These are phyloP conservation scores for Fusarium equiseti DNA, from an alignment of 2,329 filamentous ascomycete genomes.

Conservation along the genomic window DNA sequence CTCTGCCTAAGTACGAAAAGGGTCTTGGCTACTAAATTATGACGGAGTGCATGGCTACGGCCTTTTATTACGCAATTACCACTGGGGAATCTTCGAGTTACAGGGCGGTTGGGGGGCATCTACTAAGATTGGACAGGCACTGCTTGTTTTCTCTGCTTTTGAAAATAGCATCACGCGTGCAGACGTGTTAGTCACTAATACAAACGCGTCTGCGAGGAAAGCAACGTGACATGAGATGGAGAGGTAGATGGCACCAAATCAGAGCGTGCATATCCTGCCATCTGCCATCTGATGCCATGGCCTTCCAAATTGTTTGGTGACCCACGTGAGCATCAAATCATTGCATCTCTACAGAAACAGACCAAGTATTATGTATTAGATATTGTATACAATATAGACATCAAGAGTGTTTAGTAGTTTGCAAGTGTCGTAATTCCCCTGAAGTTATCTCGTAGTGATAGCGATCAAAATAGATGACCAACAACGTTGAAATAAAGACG, in stretches of 20 bases:
- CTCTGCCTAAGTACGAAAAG: neutral
- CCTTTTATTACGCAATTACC: neutral
- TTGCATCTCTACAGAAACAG: neutral
- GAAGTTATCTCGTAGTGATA: constrained; percentile 3
- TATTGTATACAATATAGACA: neutral
- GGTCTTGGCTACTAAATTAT: neutral
- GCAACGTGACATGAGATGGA: constrained; percentile 7
- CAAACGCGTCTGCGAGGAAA: constrained; percentile 4
- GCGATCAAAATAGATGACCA: neutral
- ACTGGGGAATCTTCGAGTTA: constrained; percentile 1
- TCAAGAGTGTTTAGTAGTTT: neutral
- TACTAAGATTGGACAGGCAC: neutral
- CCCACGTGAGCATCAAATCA: constrained; percentile 18
- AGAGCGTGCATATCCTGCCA: constrained; percentile 4
- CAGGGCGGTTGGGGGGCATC: constrained; percentile 5
- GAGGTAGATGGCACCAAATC: constrained; percentile 2
- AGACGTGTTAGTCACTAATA: neutral
- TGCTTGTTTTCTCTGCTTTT: neutral
- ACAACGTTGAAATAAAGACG: constrained; percentile 13
- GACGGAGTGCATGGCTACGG: neutral
- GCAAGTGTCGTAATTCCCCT: neutral
- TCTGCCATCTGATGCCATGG: constrained; percentile 10
- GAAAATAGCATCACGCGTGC: constrained; percentile 12
- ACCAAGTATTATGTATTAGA: neutral
- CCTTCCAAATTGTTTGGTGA: constrained; percentile 23